Conservation (phyloP, 352 stramenopile species). For the Globisporangium irregulare region DNA sequence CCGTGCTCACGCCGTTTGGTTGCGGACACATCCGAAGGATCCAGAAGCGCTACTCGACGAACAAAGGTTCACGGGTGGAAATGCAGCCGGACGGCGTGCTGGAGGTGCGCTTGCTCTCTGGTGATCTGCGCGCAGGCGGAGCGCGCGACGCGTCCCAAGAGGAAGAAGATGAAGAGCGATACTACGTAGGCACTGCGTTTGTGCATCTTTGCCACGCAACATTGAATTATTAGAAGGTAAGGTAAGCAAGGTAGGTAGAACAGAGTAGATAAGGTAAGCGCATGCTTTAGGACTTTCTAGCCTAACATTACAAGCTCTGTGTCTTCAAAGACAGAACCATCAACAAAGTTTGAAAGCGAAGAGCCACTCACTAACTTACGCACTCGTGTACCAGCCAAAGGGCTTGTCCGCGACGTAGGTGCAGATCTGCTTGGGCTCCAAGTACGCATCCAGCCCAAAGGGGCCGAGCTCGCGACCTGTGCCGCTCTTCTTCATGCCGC, state of each 20-base stretch:
- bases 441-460: constrained; percentile 59
- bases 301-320: not conserved
- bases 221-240: constrained; percentile 17
- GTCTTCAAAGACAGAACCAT: not conserved
- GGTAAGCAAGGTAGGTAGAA: not conserved
- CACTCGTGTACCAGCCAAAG: constrained; percentile 57
- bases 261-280: not conserved
- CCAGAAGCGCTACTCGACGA: constrained; percentile 5
- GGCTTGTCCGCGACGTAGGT: constrained; percentile 66
- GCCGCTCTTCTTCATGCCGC: constrained; percentile 83
- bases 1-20: constrained; percentile 70
- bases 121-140: not conserved
- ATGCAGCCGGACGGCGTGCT: constrained; percentile 11
- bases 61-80: not conserved
- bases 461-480: constrained; percentile 68
- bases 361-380: constrained; percentile 11
- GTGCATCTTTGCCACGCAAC: constrained; percentile 12
- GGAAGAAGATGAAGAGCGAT: not conserved
- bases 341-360: not conserved
- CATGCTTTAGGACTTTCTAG: not conserved
- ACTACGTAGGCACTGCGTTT: constrained; percentile 13
- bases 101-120: constrained; percentile 13
- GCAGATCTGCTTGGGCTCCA: constrained; percentile 73
- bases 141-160: not conserved
- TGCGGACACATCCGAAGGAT: constrained; percentile 45